These are phyloP conservation scores for Fusarium solani-melongenae DNA, from an alignment of 2,329 filamentous ascomycete species.

Conservation along the genomic window DNA sequence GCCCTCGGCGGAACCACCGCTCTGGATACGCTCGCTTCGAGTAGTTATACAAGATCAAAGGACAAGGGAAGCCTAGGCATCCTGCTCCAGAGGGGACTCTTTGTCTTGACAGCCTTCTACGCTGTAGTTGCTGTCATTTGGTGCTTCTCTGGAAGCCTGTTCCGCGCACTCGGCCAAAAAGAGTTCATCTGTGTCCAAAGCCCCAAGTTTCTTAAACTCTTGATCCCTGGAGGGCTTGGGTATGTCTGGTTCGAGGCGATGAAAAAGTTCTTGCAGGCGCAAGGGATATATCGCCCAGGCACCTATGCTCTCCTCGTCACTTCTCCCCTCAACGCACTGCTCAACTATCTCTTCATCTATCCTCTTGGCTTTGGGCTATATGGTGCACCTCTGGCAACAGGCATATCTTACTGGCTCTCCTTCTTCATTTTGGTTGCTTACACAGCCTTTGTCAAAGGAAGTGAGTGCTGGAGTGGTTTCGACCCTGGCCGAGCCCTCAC, in stretches of 20 bases:
- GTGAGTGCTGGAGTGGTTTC: constrained; percentile 83
- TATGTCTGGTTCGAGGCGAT: constrained; percentile 90
- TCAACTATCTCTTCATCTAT: constrained; percentile 86
- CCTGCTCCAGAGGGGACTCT: constrained; percentile 79
- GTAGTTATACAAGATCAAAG: constrained; percentile 82
- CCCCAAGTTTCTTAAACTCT: constrained; percentile 75
- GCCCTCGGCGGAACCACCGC: constrained; percentile 88
- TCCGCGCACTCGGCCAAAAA: constrained; percentile 80
- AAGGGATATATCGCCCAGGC: constrained; percentile 85
- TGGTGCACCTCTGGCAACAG: constrained; percentile 84
- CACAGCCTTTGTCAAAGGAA: constrained; percentile 75
- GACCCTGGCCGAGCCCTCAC: constrained; percentile 70
- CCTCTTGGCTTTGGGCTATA: constrained; percentile 76
- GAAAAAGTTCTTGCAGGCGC: constrained; percentile 90
- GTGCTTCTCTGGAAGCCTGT: constrained; percentile 79
- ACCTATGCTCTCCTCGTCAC: constrained; percentile 87
- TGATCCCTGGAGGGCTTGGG: constrained; percentile 84
- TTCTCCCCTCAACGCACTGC: constrained; percentile 80
- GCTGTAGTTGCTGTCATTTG: constrained; percentile 78
- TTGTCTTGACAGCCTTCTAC: constrained; percentile 80
- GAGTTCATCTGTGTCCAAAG: constrained; percentile 80
- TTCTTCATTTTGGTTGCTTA: constrained; percentile 82
- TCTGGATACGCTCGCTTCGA: constrained; percentile 85
- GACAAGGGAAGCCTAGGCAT: constrained; percentile 84
- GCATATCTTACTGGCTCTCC: constrained; percentile 87